These are phyloP conservation scores for Clarkia xantiana DNA, from an alignment of 345 rosid genomes.

Conservation along the genomic window DNA sequence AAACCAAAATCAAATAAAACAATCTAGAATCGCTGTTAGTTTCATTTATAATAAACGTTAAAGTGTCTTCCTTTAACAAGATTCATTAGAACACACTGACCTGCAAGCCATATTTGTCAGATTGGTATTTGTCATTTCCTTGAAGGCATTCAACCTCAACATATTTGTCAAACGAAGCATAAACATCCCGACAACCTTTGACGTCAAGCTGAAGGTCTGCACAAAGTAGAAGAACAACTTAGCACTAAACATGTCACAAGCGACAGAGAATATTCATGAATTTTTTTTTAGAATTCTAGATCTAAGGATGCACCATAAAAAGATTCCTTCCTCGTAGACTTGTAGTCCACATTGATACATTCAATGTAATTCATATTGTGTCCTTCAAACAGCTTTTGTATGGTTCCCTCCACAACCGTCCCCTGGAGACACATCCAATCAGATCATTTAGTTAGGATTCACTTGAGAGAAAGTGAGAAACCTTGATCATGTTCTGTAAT, in stretches of 20 bases:
- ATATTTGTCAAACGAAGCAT: constrained; percentile 95
- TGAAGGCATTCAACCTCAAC: constrained; percentile 95
- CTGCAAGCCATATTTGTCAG: constrained; percentile 86
- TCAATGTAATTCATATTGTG: constrained; percentile 90
- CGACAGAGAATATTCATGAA: constrained; percentile 4
- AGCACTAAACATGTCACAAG: constrained; percentile 4
- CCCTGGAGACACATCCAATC: constrained; percentile 32
- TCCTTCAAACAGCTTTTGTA: constrained; percentile 94
- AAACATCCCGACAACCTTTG: constrained; percentile 92
- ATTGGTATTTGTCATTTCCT: constrained; percentile 93
- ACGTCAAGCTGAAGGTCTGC: constrained; percentile 97
- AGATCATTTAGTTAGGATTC: background rate
- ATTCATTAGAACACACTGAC: constrained; percentile 22
- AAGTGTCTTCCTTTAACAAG: background rate
- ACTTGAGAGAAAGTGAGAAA: constrained; percentile 1
- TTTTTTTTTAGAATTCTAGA: too few species aligned
- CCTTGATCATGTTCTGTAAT: constrained; percentile 1
- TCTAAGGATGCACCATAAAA: constrained; percentile 52
- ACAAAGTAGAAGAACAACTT: constrained; percentile 1
- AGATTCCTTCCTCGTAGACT: constrained; percentile 89
- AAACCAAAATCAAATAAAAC: too few species aligned
- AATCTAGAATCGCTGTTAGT: too few species aligned
- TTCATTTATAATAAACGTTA: too few species aligned
- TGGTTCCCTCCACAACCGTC: constrained; percentile 95
- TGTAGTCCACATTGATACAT: constrained; percentile 89